Evolutionary conservation across 2,329 filamentous ascomycete species (phyloP), one percentile per base, ranked within the genome.

Genomic region (Dactylellina parvicollis): DNA sequence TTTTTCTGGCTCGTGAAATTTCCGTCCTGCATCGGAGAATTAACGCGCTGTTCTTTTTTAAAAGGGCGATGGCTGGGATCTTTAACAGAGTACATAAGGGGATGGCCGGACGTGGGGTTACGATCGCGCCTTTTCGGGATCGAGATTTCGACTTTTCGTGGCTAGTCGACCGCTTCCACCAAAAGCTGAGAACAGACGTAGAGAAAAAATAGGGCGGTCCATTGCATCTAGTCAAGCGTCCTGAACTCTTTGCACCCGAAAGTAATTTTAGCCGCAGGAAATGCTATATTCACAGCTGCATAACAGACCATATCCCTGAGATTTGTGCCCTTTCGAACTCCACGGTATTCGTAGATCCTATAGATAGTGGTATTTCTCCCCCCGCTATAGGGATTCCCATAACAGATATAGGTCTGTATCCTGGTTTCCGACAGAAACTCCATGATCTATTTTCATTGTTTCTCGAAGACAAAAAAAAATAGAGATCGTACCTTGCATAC

Each of bases 31-130:
- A 50, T 52, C 62, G 52, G 62, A 16, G 52, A 40, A 22, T 28
- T 67, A 36, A 67, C 61, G 52, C 62, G 62, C 52, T 30, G 26
- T 50, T 42, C 28, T 14, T 22, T 3, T 4, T 9, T 5, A 56
- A 56, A 67, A 59, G 30, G 4, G n/a, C 14, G 24, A 50, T 67
- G 62, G 62, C 62, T 67, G 52, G 62, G 16, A 38, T 38, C 4
- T 7, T 14, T 14, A 4, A 38, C 3, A 14, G n/a, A n/a, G 30
- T n/a, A 12, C 5, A 12, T 34, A 12, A 5, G 12, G 30, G 30
- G 12, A 12, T 34, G 12, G 30, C 30, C 12, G 30, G 30, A 20
- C 16, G 2, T 44, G 16, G 8, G 9, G 40, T 8, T 16, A 2
- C 4, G 9, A 20, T 20, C 40, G 40, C 40, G 40, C 16, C 4